phyloP scores from a whole-genome alignment of 2,329 filamentous ascomycete species.

The Rutstroemia sp. region DNA sequence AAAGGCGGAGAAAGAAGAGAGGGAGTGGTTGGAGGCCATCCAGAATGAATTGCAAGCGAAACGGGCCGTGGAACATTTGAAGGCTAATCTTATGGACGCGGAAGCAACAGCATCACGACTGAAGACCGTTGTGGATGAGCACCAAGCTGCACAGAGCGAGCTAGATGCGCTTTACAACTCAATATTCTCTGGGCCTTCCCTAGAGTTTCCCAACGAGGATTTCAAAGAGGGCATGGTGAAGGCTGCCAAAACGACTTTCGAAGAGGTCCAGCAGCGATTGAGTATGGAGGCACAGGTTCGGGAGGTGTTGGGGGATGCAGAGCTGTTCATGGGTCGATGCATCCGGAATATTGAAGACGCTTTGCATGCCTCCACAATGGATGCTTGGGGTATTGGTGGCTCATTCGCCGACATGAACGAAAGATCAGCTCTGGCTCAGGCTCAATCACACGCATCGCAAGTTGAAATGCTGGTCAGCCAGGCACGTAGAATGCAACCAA shows the following conservation, averaged over 20 bases:
- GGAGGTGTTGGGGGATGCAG: constrained; percentile 34
- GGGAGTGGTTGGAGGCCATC: constrained; percentile 45
- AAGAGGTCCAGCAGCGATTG: constrained; percentile 30
- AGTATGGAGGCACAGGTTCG: constrained; percentile 37
- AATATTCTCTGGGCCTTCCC: constrained; percentile 46
- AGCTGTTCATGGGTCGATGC: constrained; percentile 31
- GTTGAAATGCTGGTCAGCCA: constrained; percentile 34
- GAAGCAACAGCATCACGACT: constrained; percentile 30
- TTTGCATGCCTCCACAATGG: constrained; percentile 34
- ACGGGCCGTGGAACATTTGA: constrained; percentile 26
- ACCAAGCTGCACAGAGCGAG: constrained; percentile 37
- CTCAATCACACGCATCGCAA: constrained; percentile 45
- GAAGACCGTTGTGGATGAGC: constrained; percentile 31
- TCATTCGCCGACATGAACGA: constrained; percentile 16
- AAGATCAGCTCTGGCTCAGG: constrained; percentile 39
- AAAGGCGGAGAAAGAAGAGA: constrained; percentile 43
- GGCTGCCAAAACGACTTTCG: constrained; percentile 31
- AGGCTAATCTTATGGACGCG: constrained; percentile 35
- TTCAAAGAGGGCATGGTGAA: constrained; percentile 33
- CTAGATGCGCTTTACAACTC: constrained; percentile 44
- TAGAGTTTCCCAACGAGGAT: constrained; percentile 45
- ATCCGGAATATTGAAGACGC: constrained; percentile 36
- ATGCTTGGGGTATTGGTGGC: constrained; percentile 40
- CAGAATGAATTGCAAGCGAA: constrained; percentile 38
- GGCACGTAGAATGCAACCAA: constrained; percentile 33